Percentiles rank a stretch among this genome's conserved stretches.
Conservation (phyloP, 2,329 filamentous ascomycete genomes). For the Apiospora malaysiana region DNA sequence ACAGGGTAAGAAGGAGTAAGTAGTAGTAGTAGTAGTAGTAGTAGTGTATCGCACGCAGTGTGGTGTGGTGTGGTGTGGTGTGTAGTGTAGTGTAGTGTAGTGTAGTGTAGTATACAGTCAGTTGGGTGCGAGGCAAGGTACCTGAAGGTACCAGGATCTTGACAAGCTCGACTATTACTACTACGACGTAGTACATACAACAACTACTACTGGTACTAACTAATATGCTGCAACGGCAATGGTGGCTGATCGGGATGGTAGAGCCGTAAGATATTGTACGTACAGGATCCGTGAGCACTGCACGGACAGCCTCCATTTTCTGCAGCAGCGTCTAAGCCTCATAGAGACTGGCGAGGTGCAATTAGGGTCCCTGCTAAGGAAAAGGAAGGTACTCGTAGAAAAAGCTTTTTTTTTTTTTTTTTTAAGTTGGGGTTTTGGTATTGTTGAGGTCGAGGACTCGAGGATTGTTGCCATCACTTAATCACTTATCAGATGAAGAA, state of each 20-base stretch:
- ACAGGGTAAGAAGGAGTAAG: not conserved
- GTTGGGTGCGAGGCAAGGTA: not conserved
- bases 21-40: too few relatives aligned
- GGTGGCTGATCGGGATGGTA: conserved; percentile 1
- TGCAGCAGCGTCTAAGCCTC: not conserved
- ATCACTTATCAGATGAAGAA: conserved; percentile 15
- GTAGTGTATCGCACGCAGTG: too few relatives aligned
- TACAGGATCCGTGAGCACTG: not conserved
- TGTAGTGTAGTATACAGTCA: too few relatives aligned
- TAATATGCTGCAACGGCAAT: too few relatives aligned
- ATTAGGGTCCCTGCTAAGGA: not conserved
- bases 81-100: too few relatives aligned
- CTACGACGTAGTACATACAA: too few relatives aligned
- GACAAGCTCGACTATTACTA: too few relatives aligned
- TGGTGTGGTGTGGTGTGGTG: too few relatives aligned
- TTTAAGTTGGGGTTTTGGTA: too few relatives aligned
- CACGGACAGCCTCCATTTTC: not conserved
- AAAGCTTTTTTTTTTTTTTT: too few relatives aligned
- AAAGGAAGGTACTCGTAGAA: too few relatives aligned
- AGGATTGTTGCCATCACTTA: not conserved
- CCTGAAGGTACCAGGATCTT: not conserved
- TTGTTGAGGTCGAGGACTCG: not conserved
- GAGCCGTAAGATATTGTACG: conserved; percentile 4
- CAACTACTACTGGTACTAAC: too few relatives aligned
- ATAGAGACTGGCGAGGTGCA: conserved; percentile 1